Conservation (phyloP, 768 basidiomycete species). For the Arthromyces matolae region DNA sequence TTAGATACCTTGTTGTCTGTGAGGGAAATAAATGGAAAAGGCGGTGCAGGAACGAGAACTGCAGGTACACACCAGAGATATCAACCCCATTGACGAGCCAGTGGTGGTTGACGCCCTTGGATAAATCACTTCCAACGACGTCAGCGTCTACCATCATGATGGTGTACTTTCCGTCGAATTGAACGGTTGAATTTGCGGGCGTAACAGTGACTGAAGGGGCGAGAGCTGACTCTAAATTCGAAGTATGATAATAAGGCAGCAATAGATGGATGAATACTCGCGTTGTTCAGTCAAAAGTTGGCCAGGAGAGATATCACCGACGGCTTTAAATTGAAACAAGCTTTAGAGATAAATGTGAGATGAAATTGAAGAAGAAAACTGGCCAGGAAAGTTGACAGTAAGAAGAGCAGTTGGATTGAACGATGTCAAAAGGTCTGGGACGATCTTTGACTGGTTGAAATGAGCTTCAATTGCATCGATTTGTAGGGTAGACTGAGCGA, state of each 20-base stretch:
- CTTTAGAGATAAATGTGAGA: slow-evolving; percentile 4
- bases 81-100: slow-evolving; percentile 74
- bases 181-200: slow-evolving; percentile 43
- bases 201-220: slow-evolving; percentile 52
- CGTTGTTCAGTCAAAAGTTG: slow-evolving; percentile 54
- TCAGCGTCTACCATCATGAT: slow-evolving; percentile 76
- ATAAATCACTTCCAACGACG: slow-evolving; percentile 55
- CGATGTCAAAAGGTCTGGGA: slow-evolving; percentile 55
- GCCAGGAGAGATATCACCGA: slow-evolving; percentile 52
- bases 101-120: slow-evolving; percentile 65
- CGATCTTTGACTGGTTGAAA: slow-evolving; percentile 55
- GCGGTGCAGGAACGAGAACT: too few relatives aligned
- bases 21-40: neutral
- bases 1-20: slow-evolving; percentile 38
- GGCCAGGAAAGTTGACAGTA: slow-evolving; percentile 43
- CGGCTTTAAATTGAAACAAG: slow-evolving; percentile 22
- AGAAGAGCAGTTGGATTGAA: slow-evolving; percentile 64
- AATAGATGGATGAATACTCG: slow-evolving; percentile 29
- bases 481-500: slow-evolving; percentile 45
- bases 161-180: slow-evolving; percentile 53
- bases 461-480: slow-evolving; percentile 66
- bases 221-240: slow-evolving; percentile 47
- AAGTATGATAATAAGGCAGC: neutral
- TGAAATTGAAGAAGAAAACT: slow-evolving; percentile 5
- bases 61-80: slow-evolving; percentile 33